phyloP scores from a whole-genome alignment of 495 filamentous ascomycete genomes.

The Podospora appendiculata region DNA sequence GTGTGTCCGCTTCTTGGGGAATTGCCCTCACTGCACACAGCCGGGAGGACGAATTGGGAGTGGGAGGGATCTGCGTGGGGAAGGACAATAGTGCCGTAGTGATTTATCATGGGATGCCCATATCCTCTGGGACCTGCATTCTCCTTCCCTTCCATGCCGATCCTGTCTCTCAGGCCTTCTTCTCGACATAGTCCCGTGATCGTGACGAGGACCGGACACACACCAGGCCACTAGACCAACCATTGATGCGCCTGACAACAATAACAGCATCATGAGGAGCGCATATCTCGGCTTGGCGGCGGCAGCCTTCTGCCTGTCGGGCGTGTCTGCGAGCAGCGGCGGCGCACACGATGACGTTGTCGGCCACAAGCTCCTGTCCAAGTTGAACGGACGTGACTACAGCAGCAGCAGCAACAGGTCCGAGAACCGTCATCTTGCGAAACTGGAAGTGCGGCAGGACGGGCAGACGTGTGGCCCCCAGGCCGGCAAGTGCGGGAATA shows the following conservation, averaged over 20 bases:
- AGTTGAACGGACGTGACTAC: neutral
- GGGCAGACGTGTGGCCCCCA: conserved; percentile 12
- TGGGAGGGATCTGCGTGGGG: neutral
- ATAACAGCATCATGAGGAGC: conserved; percentile 10
- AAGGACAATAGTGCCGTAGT: neutral
- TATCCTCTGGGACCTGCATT: neutral
- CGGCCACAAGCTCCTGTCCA: conserved; percentile 1
- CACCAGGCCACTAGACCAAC: neutral
- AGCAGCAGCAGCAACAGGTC: neutral
- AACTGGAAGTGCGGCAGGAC: conserved; percentile 15
- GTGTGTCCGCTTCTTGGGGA: neutral
- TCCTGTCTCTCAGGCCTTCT: neutral
- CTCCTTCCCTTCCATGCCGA: neutral
- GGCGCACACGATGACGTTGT: neutral
- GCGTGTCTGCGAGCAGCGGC: neutral
- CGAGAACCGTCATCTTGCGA: neutral
- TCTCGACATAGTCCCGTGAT: neutral
- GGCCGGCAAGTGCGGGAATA: conserved; percentile 13
- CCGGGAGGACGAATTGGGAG: conserved; percentile 1
- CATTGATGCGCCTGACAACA: conserved; percentile 2
- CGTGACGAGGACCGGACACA: conserved; percentile 2
- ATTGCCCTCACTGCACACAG: conserved; percentile 12
- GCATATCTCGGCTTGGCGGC: conserved; percentile 13
- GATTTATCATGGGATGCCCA: neutral
- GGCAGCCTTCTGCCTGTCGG: conserved; percentile 14